Percentiles rank a stretch among this genome's conserved stretches.
Evolutionary conservation across 2,329 filamentous ascomycete genomes (phyloP).

Genomic region (Xylaria multiplex): DNA sequence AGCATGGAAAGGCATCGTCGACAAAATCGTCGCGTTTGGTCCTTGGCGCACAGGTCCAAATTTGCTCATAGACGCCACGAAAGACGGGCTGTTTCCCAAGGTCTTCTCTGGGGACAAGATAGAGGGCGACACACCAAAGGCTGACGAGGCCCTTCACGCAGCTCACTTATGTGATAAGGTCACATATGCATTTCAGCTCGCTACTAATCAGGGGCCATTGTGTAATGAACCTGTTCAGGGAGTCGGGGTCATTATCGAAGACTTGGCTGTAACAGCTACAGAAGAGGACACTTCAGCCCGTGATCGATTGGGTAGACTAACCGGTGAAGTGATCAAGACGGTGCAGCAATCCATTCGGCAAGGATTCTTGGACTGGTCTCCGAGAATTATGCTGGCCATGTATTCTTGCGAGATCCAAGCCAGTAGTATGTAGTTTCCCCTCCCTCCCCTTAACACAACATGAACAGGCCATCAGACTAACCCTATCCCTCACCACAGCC

Average conservation of each 20-base stretch:
- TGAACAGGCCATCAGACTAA: slow-evolving; percentile 17
- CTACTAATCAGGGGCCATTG: slow-evolving; percentile 86
- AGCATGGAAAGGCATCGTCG: slow-evolving; percentile 78
- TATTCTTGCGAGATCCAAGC: slow-evolving; percentile 98
- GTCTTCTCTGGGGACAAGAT: slow-evolving; percentile 64
- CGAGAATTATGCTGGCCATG: slow-evolving; percentile 95
- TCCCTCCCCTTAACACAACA: neutral
- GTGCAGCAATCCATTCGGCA: slow-evolving; percentile 84
- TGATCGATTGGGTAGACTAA: slow-evolving; percentile 80
- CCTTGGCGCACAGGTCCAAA: slow-evolving; percentile 88
- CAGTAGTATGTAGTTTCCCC: slow-evolving; percentile 67
- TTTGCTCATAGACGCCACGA: slow-evolving; percentile 84
- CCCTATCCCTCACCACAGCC: slow-evolving; percentile 57
- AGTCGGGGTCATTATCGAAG: slow-evolving; percentile 88
- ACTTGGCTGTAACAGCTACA: slow-evolving; percentile 71
- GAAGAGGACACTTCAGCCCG: slow-evolving; percentile 63
- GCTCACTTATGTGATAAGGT: slow-evolving; percentile 89
- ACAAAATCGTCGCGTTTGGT: slow-evolving; percentile 90
- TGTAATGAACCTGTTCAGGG: slow-evolving; percentile 95
- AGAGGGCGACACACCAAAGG: slow-evolving; percentile 50
- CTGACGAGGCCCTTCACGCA: slow-evolving; percentile 64
- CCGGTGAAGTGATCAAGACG: slow-evolving; percentile 91
- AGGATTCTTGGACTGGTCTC: slow-evolving; percentile 95
- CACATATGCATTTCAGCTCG: slow-evolving; percentile 91
- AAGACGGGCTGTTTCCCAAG: slow-evolving; percentile 73